Evolutionary conservation across 2,329 filamentous ascomycete species (phyloP), one percentile per base, ranked within the genome.

Genomic region (Huntiella omanensis): DNA sequence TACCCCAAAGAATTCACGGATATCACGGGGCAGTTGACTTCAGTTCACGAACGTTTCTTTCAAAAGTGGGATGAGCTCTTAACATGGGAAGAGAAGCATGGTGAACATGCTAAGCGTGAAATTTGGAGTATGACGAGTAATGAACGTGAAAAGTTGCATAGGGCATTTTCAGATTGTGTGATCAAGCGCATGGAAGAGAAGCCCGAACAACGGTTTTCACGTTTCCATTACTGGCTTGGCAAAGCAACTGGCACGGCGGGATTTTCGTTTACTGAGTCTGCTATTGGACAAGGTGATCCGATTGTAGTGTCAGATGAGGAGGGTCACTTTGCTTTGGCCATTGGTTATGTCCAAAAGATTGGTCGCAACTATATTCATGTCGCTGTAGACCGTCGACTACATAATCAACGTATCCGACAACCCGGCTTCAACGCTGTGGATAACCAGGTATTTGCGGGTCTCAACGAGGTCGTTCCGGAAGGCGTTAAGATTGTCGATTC

Each of bases 241-340:
- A 93, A 93, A 57, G 71, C 77, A 47, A 69, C 70, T 17, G 59
- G 70, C 0, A 56, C 64, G 2, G 54, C 75, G 1, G 69, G 69
- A 0, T 87, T 91, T 55, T 93, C 85, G 0, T 98, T 98, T 56
- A 65, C 84, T 1, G 88, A 96, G 55, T 96, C 87, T 1, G 86
- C 96, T 55, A 73, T 98, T 28, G 75, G 70, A 1, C 70, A 83
- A 19, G 88, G 88, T 37, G 91, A 98, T 56, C 88, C 91, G 0
- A 79, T 96, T 43, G 91, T 98, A n/a, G 73, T 98, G 3, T 96
- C 91, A 0, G 91, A 95, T 54, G 91, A 98, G 59, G 71, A 83
- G 50, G 91, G 91, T 0, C 91, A 98, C 59, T 98, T 93, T 64
- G 88, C 88, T 1, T 71, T 98, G 35, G 87, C 88, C 0, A 85